Evolutionary conservation across 2,329 filamentous ascomycete genomes (phyloP).

Genomic region (Capronia epimyces): DNA sequence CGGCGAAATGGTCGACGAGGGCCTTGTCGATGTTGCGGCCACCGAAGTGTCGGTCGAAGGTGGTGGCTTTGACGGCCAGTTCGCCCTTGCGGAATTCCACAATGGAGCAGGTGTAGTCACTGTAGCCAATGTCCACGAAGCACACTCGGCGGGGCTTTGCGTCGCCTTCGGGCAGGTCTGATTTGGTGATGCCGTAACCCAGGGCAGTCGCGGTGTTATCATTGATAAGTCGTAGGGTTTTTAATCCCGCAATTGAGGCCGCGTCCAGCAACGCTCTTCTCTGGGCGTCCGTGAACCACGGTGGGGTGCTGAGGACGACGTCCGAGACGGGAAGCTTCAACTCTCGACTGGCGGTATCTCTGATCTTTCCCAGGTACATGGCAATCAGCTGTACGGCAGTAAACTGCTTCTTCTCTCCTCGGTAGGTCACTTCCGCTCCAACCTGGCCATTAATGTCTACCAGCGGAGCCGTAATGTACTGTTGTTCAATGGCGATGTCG

Average conservation of each 20-base stretch:
- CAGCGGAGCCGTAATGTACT: constrained; percentile 79
- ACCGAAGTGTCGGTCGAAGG: constrained; percentile 93
- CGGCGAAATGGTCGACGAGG: constrained; percentile 86
- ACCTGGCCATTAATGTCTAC: constrained; percentile 91
- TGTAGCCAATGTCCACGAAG: constrained; percentile 94
- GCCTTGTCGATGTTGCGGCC: constrained; percentile 96
- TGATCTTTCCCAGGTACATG: constrained; percentile 95
- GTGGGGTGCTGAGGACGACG: constrained; percentile 86
- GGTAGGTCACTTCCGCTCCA: constrained; percentile 86
- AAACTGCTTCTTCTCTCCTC: constrained; percentile 93
- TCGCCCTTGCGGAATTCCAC: constrained; percentile 98
- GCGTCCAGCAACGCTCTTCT: constrained; percentile 84
- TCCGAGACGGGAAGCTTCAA: constrained; percentile 87
- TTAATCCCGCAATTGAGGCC: constrained; percentile 86
- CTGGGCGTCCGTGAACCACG: constrained; percentile 96
- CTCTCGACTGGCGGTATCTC: constrained; percentile 78
- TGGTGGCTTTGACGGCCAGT: constrained; percentile 84
- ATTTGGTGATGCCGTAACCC: constrained; percentile 96
- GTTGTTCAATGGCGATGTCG: constrained; percentile 87
- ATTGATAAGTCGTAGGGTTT: constrained; percentile 90
- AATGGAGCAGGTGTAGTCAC: constrained; percentile 88
- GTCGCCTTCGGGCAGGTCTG: constrained; percentile 79
- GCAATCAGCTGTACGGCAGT: constrained; percentile 87
- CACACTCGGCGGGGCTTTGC: constrained; percentile 87
- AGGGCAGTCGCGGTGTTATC: constrained; percentile 94